A percentile compares a stretch with the other conserved stretches of the same genome.
These are phyloP conservation scores for Coriolopsis trogii DNA, from an alignment of 1,284 basidiomycete species.

Conservation along the genomic window DNA sequence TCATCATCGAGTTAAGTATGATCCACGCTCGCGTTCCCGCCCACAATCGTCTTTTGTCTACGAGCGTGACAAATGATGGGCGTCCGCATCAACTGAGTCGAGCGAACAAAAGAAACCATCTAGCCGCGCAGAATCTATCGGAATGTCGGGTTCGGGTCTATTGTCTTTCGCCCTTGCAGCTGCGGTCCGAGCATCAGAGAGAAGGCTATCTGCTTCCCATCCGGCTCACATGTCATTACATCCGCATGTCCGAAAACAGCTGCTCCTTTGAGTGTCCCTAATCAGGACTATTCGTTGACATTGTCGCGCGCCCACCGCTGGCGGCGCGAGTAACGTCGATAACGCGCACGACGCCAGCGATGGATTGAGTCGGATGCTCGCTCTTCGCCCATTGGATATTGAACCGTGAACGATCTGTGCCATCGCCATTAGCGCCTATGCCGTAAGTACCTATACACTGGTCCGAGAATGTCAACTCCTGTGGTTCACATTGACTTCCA, in stretches of 20 bases:
- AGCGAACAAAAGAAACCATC: constrained; percentile 21
- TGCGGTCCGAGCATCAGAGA: constrained; percentile 17
- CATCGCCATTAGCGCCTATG: not conserved
- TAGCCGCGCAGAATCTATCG: constrained; percentile 17
- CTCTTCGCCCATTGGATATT: not conserved
- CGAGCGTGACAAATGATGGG: constrained; percentile 12
- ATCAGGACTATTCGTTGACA: not conserved
- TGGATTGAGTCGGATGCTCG: not conserved
- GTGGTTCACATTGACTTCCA: constrained; percentile 14
- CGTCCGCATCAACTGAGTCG: constrained; percentile 4
- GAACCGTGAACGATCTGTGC: too few species aligned
- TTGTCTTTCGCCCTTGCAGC: constrained; percentile 9
- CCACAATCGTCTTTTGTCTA: constrained; percentile 18
- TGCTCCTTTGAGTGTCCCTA: constrained; percentile 11
- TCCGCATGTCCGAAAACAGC: constrained; percentile 8
- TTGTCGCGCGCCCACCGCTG: not conserved
- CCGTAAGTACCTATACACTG: too few species aligned
- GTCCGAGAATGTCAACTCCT: constrained; percentile 20
- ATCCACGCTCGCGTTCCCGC: constrained; percentile 11
- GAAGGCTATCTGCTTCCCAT: constrained; percentile 11
- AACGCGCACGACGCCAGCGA: not conserved
- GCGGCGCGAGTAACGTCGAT: not conserved
- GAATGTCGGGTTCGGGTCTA: constrained; percentile 2
- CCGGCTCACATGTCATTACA: constrained; percentile 17
- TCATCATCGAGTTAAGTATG: constrained; percentile 16